Conservation (phyloP, 2,329 filamentous ascomycete genomes). For the Sclerotinia minor region DNA sequence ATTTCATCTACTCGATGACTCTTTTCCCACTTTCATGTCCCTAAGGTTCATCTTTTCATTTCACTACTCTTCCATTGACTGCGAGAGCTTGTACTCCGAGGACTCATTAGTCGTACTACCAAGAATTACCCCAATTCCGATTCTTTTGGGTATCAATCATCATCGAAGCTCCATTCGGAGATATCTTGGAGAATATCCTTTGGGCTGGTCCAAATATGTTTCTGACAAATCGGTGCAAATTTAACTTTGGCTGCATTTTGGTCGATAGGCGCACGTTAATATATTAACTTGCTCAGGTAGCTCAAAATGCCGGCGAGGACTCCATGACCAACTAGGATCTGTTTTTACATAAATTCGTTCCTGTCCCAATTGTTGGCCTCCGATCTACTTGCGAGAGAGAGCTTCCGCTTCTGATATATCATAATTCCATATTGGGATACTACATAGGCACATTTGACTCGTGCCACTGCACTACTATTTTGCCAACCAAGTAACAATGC, state of each 20-base stretch:
- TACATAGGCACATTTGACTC: background rate
- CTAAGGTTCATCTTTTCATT: background rate
- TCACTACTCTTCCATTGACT: background rate
- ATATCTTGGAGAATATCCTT: background rate
- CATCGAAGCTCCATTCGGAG: background rate
- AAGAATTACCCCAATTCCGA: background rate
- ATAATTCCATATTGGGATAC: slow-evolving; percentile 1
- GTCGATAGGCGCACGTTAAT: background rate
- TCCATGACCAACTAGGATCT: background rate
- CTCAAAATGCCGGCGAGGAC: background rate
- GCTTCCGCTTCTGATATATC: slow-evolving; percentile 14
- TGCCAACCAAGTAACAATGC: background rate
- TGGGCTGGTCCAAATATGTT: background rate
- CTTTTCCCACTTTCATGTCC: background rate
- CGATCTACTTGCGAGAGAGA: background rate
- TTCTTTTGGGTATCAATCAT: background rate
- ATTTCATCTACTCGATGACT: background rate
- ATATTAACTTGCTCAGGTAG: background rate
- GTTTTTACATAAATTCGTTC: background rate
- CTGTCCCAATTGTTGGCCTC: background rate
- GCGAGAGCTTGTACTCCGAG: background rate
- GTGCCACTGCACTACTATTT: slow-evolving; percentile 15
- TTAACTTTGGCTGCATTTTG: background rate
- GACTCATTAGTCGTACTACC: background rate
- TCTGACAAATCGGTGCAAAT: slow-evolving; percentile 6